Evolutionary conservation across 1,284 basidiomycete species (phyloP), one percentile per base, ranked within the genome.

Genomic region (Taiwanofungus camphoratus): DNA sequence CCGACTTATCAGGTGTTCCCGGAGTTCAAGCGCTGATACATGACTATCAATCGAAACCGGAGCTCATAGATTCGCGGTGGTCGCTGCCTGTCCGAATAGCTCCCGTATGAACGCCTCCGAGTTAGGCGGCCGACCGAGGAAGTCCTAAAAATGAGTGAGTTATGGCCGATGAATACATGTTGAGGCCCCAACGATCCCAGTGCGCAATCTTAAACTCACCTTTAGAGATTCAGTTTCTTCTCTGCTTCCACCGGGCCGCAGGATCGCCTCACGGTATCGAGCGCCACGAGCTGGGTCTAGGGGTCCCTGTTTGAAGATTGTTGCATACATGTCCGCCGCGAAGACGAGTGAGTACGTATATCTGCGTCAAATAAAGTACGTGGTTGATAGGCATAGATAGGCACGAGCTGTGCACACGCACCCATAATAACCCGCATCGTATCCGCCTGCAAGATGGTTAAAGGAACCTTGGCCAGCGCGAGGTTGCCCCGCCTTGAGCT

Each of bases 361-460:
- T 2, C 77, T 77, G 46, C n/a, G 18, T 4, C 19, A 36, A 39
- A 24, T 15, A 16, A 15, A 38, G 13, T 15, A 13, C 23, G 26
- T 2, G 3, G 18, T 48, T 15, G 33, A 26, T 20, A 19, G 38
- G 9, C 2, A 12, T 1, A 16, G 3, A 21, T 29, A n/a, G n/a
- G n/a, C n/a, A n/a, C n/a, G 35, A 12, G 30, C 13, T 12, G 24
- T 9, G n/a, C n/a, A 60, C 43, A 57, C 58, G 35, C 60, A 82
- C 70, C 83, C 85, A 56, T 90, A 90, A 59, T 89, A 89, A 11
- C 87, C 86, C 8, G 82, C 85, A 53, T 87, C 85, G 52, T 89
- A 87, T 9, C 82, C 84, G 11, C 81, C 78, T 13, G 77, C 77
- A 42, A 89, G 79, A 58, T 89, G 85, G 1, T 71, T 79, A 54